phyloP scores from a whole-genome alignment of 805 yeast genomes.

The Kregervanrija delftensis region DNA sequence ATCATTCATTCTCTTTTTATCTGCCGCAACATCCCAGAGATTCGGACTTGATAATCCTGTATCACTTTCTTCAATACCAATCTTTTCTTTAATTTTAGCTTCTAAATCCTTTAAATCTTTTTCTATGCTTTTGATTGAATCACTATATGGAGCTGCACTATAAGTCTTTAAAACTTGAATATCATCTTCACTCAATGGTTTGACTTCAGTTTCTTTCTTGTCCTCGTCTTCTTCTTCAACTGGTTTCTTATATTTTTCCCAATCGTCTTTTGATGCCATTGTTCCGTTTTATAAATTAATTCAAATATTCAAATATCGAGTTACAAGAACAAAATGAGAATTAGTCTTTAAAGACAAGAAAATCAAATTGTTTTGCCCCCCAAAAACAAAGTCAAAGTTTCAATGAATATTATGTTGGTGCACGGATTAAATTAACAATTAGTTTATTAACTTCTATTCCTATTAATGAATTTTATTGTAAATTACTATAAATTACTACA shows the following conservation, averaged over 20 bases:
- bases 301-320: no score
- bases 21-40: conserved; percentile 96
- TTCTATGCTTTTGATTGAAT: conserved; percentile 72
- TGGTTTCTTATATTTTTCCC: conserved; percentile 97
- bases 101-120: conserved; percentile 82
- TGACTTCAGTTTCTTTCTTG: conserved; percentile 61
- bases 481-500: no score
- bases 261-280: conserved; percentile 96
- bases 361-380: background rate
- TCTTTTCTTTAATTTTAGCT: conserved; percentile 83
- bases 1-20: conserved; percentile 83
- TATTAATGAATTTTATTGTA: no score
- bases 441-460: no score
- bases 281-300: background rate
- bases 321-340: no score
- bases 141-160: conserved; percentile 95
- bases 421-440: background rate
- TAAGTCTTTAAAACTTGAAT: conserved; percentile 95
- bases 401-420: background rate
- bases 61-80: conserved; percentile 91
- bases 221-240: conserved; percentile 51
- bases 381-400: background rate
- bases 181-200: conserved; percentile 91
- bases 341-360: background rate
- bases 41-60: conserved; percentile 98